Conservation (phyloP, 2,329 filamentous ascomycete species). For the Fusarium armeniacum region DNA sequence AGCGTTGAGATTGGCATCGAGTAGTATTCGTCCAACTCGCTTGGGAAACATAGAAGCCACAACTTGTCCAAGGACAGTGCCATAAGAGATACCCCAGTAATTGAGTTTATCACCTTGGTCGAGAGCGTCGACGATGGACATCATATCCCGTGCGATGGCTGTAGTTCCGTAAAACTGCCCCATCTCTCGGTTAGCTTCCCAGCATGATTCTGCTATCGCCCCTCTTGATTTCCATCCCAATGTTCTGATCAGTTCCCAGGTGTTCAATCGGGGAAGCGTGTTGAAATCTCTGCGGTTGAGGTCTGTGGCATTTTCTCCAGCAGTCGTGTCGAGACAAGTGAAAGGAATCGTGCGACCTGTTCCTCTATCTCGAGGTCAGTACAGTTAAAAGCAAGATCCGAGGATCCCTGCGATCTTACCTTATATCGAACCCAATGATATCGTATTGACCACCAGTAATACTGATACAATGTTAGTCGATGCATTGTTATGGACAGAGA, state of each 20-base stretch:
- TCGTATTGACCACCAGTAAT: slow-evolving; percentile 32
- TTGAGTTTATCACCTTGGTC: slow-evolving; percentile 52
- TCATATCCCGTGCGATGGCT: slow-evolving; percentile 55
- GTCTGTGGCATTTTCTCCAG: not conserved
- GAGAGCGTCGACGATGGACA: slow-evolving; percentile 52
- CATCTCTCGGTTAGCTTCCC: slow-evolving; percentile 32
- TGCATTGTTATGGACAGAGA: fast-evolving
- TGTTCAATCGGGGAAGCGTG: not conserved
- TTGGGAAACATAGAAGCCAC: slow-evolving; percentile 44
- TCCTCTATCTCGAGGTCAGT: not conserved
- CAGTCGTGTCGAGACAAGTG: not conserved
- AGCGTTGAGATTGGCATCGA: slow-evolving; percentile 35
- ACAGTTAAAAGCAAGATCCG: fast-evolving
- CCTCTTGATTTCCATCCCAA: not conserved
- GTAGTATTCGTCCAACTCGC: slow-evolving; percentile 36
- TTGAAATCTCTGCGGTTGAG: slow-evolving; percentile 13
- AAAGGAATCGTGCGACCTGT: slow-evolving; percentile 25
- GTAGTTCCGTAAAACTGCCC: slow-evolving; percentile 52
- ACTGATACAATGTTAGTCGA: slow-evolving; percentile 3
- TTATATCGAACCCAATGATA: slow-evolving; percentile 26
- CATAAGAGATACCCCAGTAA: slow-evolving; percentile 53
- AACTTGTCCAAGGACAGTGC: slow-evolving; percentile 39
- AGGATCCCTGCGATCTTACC: not conserved
- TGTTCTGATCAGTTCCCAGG: not conserved
- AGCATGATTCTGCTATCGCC: slow-evolving; percentile 35